Conservation (phyloP, 164 flowering plant species). For the Vitis riparia region DNA sequence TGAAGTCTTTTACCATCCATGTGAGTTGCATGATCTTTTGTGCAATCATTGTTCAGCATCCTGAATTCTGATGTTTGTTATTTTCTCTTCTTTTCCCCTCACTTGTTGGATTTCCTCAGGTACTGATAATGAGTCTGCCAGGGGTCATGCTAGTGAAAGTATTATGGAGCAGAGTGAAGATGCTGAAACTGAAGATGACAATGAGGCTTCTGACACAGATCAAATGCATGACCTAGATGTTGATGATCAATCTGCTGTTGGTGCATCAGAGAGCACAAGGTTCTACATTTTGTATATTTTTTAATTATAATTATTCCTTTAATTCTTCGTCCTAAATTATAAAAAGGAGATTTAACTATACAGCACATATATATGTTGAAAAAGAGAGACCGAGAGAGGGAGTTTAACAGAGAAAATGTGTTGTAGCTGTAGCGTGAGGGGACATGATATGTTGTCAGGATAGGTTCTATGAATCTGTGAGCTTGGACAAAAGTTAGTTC, state of each 20-base stretch:
- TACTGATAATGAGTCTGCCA: constrained; percentile 24
- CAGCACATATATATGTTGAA: too few relatives aligned
- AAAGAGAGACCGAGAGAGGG: too few relatives aligned
- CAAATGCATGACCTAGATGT: constrained; percentile 23
- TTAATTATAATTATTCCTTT: not conserved
- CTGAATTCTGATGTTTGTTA: not conserved
- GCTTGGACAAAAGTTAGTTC: too few relatives aligned
- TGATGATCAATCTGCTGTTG: constrained; percentile 14
- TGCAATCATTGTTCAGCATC: not conserved
- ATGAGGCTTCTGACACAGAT: constrained; percentile 34
- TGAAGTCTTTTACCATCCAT: not conserved
- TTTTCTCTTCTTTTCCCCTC: not conserved
- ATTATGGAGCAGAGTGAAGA: constrained; percentile 28
- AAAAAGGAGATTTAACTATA: too few relatives aligned
- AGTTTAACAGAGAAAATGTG: too few relatives aligned
- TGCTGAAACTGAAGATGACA: constrained; percentile 35
- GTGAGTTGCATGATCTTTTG: not conserved
- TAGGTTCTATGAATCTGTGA: too few relatives aligned
- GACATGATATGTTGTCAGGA: too few relatives aligned
- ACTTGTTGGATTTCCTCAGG: constrained; percentile 13
- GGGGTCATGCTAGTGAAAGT: constrained; percentile 12
- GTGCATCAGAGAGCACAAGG: constrained; percentile 32
- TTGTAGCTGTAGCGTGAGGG: too few relatives aligned
- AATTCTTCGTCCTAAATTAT: too few relatives aligned
- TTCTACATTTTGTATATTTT: constrained; percentile 4